phyloP scores from a whole-genome alignment of 352 stramenopile species.

The Globisporangium cystogenes region DNA sequence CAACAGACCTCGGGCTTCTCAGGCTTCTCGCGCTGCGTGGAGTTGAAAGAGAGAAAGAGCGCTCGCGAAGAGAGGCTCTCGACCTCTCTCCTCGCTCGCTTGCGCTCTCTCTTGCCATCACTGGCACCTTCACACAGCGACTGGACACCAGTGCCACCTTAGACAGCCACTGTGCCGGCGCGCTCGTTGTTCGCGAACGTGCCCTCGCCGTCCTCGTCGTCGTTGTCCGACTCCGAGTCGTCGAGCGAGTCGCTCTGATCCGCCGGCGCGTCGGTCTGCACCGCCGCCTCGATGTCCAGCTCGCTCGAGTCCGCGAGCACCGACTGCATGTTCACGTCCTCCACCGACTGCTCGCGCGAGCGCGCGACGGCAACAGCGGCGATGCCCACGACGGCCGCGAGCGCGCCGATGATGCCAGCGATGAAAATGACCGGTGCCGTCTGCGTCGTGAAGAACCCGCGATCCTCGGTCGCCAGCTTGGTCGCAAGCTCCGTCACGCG shows the following conservation, averaged over 20 bases:
- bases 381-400: constrained; percentile 65
- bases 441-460: constrained; percentile 30
- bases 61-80: background rate
- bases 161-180: constrained; percentile 21
- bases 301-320: constrained; percentile 40
- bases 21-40: too few relatives aligned
- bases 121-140: background rate
- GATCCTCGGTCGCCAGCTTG: constrained; percentile 38
- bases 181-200: constrained; percentile 45
- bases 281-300: constrained; percentile 48
- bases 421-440: constrained; percentile 49
- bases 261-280: constrained; percentile 23
- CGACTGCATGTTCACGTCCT: constrained; percentile 24
- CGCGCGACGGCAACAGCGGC: constrained; percentile 42
- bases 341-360: constrained; percentile 17
- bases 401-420: constrained; percentile 52
- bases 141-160: background rate
- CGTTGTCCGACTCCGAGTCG: constrained; percentile 49
- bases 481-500: constrained; percentile 52
- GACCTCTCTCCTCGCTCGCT: background rate
- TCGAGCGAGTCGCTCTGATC: constrained; percentile 35
- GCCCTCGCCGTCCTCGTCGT: constrained; percentile 42
- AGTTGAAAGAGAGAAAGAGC: background rate
- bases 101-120: background rate
- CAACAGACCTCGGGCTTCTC: background rate